A percentile compares a stretch with the other conserved stretches of the same genome.
Evolutionary conservation across 805 yeast species (phyloP).

Genomic region (Nakazawaea pomicola): DNA sequence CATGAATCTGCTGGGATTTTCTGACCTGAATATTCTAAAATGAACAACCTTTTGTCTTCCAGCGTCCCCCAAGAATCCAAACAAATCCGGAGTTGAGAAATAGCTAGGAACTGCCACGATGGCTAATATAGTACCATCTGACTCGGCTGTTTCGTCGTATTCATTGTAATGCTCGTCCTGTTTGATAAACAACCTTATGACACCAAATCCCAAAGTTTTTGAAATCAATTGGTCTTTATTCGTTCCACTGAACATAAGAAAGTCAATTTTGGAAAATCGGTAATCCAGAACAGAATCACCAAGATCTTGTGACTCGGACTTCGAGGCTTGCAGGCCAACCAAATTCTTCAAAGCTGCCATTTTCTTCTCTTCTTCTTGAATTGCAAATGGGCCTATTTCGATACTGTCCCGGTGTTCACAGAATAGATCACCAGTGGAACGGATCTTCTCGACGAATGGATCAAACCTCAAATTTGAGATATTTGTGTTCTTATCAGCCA

Average conservation of each 20-base stretch:
- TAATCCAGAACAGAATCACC: slow-evolving; percentile 21
- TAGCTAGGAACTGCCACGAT: slow-evolving; percentile 86
- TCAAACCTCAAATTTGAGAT: not conserved
- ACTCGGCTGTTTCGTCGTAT: slow-evolving; percentile 24
- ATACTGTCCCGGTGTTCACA: too few species aligned
- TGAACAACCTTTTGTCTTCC: slow-evolving; percentile 56
- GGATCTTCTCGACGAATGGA: not conserved
- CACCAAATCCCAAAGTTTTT: slow-evolving; percentile 65
- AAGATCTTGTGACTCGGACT: too few species aligned
- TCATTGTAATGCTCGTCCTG: slow-evolving; percentile 15
- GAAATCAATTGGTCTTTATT: slow-evolving; percentile 38
- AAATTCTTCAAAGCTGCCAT: too few species aligned
- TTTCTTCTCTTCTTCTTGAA: too few species aligned
- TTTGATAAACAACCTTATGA: slow-evolving; percentile 54
- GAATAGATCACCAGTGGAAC: slow-evolving; percentile 7
- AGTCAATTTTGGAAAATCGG: slow-evolving; percentile 29
- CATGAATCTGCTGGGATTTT: slow-evolving; percentile 64
- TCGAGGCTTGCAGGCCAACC: too few species aligned
- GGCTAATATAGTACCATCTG: slow-evolving; percentile 66
- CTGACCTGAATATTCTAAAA: slow-evolving; percentile 65
- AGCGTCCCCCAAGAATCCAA: slow-evolving; percentile 73
- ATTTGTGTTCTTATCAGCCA: slow-evolving; percentile 8
- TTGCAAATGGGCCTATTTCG: too few species aligned
- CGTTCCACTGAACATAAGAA: slow-evolving; percentile 22
- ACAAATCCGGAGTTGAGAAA: slow-evolving; percentile 76